A percentile compares a stretch with the other conserved stretches of the same genome.
These are phyloP conservation scores for Pterulicium gracile DNA, from an alignment of 1,284 basidiomycete species.

Conservation along the genomic window DNA sequence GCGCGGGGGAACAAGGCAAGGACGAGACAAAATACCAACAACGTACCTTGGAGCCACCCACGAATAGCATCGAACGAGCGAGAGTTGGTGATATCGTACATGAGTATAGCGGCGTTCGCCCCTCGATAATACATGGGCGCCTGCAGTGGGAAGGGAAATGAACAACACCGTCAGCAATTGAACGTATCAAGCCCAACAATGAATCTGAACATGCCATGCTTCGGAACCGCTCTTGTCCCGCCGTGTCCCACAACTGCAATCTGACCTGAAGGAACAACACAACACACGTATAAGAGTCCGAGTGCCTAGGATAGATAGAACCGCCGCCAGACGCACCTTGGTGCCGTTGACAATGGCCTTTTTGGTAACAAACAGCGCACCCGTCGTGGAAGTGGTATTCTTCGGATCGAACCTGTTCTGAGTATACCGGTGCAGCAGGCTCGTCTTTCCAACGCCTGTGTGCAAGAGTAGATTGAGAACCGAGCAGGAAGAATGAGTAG, in stretches of 20 bases:
- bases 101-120: constrained; percentile 89
- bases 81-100: constrained; percentile 95
- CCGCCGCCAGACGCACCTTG: constrained; percentile 44
- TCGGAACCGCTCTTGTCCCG: constrained; percentile 94
- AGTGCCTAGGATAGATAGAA: neutral
- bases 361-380: constrained; percentile 92
- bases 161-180: constrained; percentile 11
- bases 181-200: constrained; percentile 12
- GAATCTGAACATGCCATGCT: constrained; percentile 61
- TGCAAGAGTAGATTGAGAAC: constrained; percentile 6
- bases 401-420: constrained; percentile 83
- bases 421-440: constrained; percentile 87
- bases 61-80: constrained; percentile 86
- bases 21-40: constrained; percentile 8
- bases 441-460: constrained; percentile 89
- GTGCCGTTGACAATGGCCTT: constrained; percentile 84
- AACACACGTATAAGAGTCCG: neutral
- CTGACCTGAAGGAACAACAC: constrained; percentile 28
- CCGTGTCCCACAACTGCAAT: constrained; percentile 88
- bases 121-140: constrained; percentile 99
- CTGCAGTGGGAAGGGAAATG: constrained; percentile 26
- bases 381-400: constrained; percentile 86
- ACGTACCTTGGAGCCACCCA: constrained; percentile 82
- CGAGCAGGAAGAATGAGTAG: constrained; percentile 7
- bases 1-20: neutral